Evolutionary conservation across 495 filamentous ascomycete species (phyloP), one percentile per base, ranked within the genome.

Genomic region (Hyphodiscus hymeniophilus): DNA sequence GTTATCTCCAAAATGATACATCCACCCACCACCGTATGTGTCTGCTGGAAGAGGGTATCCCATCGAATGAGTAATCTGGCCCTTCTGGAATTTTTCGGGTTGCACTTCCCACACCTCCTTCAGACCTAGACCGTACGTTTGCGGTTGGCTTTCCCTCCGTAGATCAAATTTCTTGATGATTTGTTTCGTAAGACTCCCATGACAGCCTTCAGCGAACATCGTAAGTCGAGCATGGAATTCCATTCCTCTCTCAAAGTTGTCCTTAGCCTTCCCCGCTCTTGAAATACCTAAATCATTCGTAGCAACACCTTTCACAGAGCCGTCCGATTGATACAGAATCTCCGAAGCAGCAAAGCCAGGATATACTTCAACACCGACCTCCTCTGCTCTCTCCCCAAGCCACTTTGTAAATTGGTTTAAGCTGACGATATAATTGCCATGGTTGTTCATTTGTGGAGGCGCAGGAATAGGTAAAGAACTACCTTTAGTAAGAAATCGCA

Each of bases 1-100:
- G 65, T 97, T 97, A 54, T 97, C 90, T 17, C 89, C 92, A 61
- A 97, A 98, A 64, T 99, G 92, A 58, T 99, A 99, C 81, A 99
- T 88, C 85, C 85, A 99, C 32, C 85, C 88, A 55, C 92, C 92
- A 54, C 92, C 92, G 53, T 99, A 99, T 3, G 89, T 95, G 63
- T 95, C 84, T 58, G 66, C 72, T 7, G 90, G 82, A 23, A 99
- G 66, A 12, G 92, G 92, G 60, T 94, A 97, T 12, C 92, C 92
- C 83, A 99, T 80, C 3, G 89, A 87, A 69, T 99, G 94, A 7
- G 77, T 73, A 38, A 96, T 75, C 63, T 94, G 76, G 36, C 92
- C 92, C 51, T 85, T 81, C 26, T 78, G 71, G 68, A 95, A 95
- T 64, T 95, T 97, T 59, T 90, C 88, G 0, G 94, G 90, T 60